A percentile compares a stretch with the other conserved stretches of the same genome.
Conservation (phyloP, 495 filamentous ascomycete species). For the Daldinia childiae region DNA sequence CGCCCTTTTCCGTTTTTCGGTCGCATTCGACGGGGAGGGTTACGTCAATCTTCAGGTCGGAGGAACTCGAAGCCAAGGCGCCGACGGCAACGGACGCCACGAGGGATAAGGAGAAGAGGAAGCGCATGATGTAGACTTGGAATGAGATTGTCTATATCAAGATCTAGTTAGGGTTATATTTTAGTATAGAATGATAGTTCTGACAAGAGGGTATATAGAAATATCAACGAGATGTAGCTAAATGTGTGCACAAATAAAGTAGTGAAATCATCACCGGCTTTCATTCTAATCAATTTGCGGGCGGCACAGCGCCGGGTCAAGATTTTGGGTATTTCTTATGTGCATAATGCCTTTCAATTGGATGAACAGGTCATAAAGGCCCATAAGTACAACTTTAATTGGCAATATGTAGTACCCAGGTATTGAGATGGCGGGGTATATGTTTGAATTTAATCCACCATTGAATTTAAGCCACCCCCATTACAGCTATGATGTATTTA, state of each 20-base stretch:
- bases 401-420: too few species aligned
- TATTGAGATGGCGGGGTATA: neutral
- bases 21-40: conserved; percentile 72
- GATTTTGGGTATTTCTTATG: neutral
- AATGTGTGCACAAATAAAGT: neutral
- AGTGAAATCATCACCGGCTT: conserved; percentile 1
- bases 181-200: neutral
- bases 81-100: conserved; percentile 62
- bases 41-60: conserved; percentile 76
- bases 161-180: neutral
- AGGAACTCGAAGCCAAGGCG: conserved; percentile 55
- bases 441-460: neutral
- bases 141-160: neutral
- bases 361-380: neutral
- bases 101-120: conserved; percentile 65
- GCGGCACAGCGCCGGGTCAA: neutral
- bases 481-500: neutral
- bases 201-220: neutral
- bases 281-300: neutral
- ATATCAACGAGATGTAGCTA: neutral
- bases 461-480: neutral
- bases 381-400: neutral
- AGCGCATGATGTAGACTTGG: conserved; percentile 57
- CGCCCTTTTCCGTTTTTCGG: conserved; percentile 79
- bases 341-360: conserved; percentile 1